Evolutionary conservation across 208 protist genomes (phyloP).

Genomic region (Leishmania tropica): DNA sequence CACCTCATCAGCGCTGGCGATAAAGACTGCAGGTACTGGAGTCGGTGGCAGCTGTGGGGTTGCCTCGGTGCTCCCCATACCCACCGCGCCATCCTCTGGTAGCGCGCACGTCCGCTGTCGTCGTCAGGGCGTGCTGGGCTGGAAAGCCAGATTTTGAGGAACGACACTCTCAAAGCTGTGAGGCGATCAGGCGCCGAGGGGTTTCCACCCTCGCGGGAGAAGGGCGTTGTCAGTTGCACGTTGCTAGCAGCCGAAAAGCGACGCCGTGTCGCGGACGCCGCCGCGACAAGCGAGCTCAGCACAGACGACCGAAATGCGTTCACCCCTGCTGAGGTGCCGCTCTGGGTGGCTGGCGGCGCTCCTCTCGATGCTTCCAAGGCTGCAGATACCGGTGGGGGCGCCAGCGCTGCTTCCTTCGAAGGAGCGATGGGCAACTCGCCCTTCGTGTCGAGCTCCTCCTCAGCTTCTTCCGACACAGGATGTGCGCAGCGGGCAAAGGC

Average conservation of each 20-base stretch:
- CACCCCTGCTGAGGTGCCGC: background rate
- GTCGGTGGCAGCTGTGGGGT: background rate
- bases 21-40: background rate
- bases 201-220: background rate
- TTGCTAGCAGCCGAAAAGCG: background rate
- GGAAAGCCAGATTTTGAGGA: background rate
- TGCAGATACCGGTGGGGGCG: background rate
- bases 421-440: background rate
- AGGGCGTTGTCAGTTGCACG: background rate
- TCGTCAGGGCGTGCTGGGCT: background rate
- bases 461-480: background rate
- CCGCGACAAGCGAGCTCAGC: background rate
- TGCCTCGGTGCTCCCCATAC: background rate
- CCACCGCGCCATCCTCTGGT: background rate
- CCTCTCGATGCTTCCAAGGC: background rate
- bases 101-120: background rate
- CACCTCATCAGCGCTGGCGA: background rate
- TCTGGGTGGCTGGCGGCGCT: background rate
- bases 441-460: slow-evolving; percentile 5
- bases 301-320: background rate
- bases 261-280: background rate
- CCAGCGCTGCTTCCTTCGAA: background rate
- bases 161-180: background rate
- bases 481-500: background rate
- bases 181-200: background rate